phyloP scores from a whole-genome alignment of 768 basidiomycete species.

The Cyclocybe aegerita region DNA sequence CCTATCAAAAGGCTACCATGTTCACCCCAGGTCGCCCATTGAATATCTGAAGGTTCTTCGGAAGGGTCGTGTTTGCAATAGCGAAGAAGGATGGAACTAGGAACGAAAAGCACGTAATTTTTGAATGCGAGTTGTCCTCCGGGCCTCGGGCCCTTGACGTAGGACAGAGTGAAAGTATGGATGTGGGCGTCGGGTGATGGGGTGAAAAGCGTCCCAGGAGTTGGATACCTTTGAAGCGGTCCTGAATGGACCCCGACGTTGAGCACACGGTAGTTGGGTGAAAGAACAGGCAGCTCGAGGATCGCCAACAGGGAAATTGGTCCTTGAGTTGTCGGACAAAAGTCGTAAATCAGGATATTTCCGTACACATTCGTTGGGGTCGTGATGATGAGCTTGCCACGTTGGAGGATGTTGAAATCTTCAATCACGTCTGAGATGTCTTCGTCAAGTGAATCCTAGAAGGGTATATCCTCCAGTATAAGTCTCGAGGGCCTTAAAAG shows the following conservation, averaged over 20 bases:
- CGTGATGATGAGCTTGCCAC: neutral
- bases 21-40: conserved; percentile 17
- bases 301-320: neutral
- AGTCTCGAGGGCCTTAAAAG: neutral
- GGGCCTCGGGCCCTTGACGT: neutral
- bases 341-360: conserved; percentile 1
- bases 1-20: conserved; percentile 11
- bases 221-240: neutral
- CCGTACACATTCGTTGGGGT: neutral
- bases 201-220: neutral
- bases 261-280: neutral
- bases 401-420: neutral
- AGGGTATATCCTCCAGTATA: neutral
- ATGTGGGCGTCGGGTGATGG: neutral
- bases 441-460: neutral
- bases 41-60: neutral
- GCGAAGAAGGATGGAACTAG: conserved; percentile 6
- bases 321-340: neutral
- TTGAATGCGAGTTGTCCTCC: neutral
- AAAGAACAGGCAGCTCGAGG: conserved; percentile 2
- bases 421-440: neutral
- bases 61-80: neutral
- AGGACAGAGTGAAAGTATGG: conserved; percentile 2
- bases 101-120: conserved; percentile 11
- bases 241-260: conserved; percentile 1